Base-by-base conservation (phyloP, 371 early-diverging fungal genomes). In the Mucor velutinosus region DNA sequence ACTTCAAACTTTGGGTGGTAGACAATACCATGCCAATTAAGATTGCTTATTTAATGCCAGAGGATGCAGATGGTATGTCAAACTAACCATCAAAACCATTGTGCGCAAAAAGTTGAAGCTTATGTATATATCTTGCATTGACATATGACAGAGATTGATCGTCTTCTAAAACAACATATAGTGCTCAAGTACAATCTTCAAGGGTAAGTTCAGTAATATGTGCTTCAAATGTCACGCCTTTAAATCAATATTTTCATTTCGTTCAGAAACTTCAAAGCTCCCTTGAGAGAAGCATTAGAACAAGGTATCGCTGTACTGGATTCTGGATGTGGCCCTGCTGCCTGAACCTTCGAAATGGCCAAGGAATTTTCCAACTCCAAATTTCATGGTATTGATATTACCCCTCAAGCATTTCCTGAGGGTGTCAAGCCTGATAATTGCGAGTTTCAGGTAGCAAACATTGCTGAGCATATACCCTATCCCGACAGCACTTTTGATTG, bases 341-440 rank as follows among this genome's bases (percentile, higher is more conserved):
- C 72, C 2, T 72, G 72, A 53, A 39, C 53, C 4, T 55, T 61
- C 21, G 86, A 85, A 30, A 80, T 85, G 83, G 77, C 80, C 8
- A 70, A 68, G 21, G 73, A 71, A 25, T 80, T 72, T 58, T 82
- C 82, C 8, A 72, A 65, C 2, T 76, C 79, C 4, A 68, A 72
- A 14, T 64, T 85, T 61, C 47, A 72, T 39, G 83, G 86, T 6
- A 68, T 83, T 7, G 82, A 85, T 64, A 74, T 78, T 43, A 33
- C 64, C 11, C n/a, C 19, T 19, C n/a, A 25, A 37, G 51, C 62
- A 6, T 66, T 76, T 58, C 70, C 69, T 12, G 33, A 56, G n/a
- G 49, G 60, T 33, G 62, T 56, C 15, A 66, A 65, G 53, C 73
- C 76, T 25, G 45, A 57, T 1, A 77, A 77, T 47, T 66, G 58